Conservation (phyloP, 768 basidiomycete species). For the Kwoniella shandongensis region DNA sequence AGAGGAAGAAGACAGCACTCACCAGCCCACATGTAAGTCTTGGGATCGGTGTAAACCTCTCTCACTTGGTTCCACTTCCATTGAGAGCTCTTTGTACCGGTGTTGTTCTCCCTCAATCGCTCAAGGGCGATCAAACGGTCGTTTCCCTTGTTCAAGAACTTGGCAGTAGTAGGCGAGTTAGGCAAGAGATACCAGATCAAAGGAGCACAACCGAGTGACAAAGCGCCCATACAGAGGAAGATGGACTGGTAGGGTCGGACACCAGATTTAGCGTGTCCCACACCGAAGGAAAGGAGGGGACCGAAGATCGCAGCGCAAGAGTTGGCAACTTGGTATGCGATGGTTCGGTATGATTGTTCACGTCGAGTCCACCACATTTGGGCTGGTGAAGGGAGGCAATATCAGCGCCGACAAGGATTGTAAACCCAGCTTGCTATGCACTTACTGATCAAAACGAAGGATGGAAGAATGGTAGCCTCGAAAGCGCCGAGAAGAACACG, state of each 20-base stretch:
- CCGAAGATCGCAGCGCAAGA: conserved; percentile 26
- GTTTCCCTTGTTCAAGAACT: conserved; percentile 37
- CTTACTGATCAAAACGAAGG: conserved; percentile 8
- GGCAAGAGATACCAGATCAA: conserved; percentile 34
- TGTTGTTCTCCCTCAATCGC: conserved; percentile 39
- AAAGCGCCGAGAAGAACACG: conserved; percentile 50
- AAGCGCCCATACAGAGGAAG: conserved; percentile 33
- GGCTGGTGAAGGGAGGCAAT: neutral
- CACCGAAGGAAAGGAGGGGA: conserved; percentile 20
- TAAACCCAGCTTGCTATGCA: no score
- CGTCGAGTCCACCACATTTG: conserved; percentile 29
- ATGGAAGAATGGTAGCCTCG: conserved; percentile 48
- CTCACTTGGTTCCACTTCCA: conserved; percentile 35
- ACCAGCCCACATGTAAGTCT: conserved; percentile 29
- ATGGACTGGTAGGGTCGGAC: conserved; percentile 30
- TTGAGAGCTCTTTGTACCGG: conserved; percentile 25
- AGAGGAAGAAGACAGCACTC: neutral
- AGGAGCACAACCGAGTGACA: conserved; percentile 26
- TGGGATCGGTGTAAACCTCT: conserved; percentile 30
- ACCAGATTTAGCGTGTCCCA: conserved; percentile 14
- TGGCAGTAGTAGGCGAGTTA: conserved; percentile 35
- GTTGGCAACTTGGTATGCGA: conserved; percentile 30
- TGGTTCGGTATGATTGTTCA: conserved; percentile 33
- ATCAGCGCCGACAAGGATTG: no score
- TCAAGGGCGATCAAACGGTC: conserved; percentile 39